Base-by-base conservation (phyloP, 2,329 filamentous ascomycete species). In the Penicillium oxalicum region DNA sequence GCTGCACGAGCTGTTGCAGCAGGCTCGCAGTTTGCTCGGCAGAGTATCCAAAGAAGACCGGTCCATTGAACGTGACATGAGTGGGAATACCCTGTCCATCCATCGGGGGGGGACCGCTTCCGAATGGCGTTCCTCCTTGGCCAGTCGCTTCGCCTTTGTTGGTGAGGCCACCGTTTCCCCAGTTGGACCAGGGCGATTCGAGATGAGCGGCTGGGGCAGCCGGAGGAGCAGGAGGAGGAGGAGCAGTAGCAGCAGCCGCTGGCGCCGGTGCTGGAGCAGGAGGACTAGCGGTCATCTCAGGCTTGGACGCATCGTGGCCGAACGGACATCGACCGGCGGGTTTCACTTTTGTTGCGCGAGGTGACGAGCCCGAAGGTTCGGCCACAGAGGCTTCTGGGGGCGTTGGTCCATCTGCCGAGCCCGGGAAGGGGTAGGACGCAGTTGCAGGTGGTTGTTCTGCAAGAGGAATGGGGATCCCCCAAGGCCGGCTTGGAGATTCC, bases 21-120 rank as follows among this genome's bases (percentile, higher is more conserved):
- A 94, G 78, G 47, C 81, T 77, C 25, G 88, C 79, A n/a, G 88
- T 87, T 64, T 94, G 84, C 51, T 94, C 88, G 52, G 89, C 80
- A 8, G 86, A 83, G 62, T 95, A 96, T 0, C 91, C 91, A 60
- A 97, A 88, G 63, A 96, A 96, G 0, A 96, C 90, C 0, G 91
- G 91, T 0, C 91, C 91, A 7, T 88, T 95, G 63, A 96, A 95
- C 0, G 94, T 76, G 80, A 96, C 86, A 59, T 86, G 84, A 8
- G 87, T 80, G 8, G 62, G 40, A 59, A 63, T 35, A 3, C 56
- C 44, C 13, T 51, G 43, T 42, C 35, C 26, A 52, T 45, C 52
- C 28, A 43, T 38, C 45, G 47, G 43, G 7, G 44, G 13, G 24
- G 48, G 47, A 34, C 18, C 40, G 12, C 49, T 52, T 13, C 38